phyloP scores from a whole-genome alignment of 345 rosid species.

The Aethionema arabicum region DNA sequence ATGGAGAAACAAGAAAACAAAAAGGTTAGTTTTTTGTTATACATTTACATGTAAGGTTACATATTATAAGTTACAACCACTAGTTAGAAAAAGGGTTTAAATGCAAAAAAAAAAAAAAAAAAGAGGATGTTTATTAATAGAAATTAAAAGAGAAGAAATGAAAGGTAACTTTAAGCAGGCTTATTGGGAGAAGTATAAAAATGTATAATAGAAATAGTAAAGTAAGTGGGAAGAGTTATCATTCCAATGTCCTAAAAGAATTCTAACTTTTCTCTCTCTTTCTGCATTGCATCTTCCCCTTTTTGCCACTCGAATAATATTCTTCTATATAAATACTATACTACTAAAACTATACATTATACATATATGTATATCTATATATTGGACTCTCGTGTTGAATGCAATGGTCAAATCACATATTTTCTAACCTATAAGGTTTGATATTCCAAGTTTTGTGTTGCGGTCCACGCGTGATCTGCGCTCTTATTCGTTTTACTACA shows the following conservation, averaged over 20 bases:
- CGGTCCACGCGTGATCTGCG: constrained; percentile 34
- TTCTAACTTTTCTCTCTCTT: constrained; percentile 39
- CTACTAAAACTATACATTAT: constrained; percentile 20
- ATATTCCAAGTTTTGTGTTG: constrained; percentile 29
- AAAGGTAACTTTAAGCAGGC: constrained; percentile 39
- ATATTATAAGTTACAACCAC: no score
- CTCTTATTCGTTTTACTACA: background rate
- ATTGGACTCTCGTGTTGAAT: constrained; percentile 24
- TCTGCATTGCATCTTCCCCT: constrained; percentile 45
- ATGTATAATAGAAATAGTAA: constrained; percentile 26
- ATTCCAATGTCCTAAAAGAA: constrained; percentile 35
- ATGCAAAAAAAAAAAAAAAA: no score
- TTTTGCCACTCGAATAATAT: constrained; percentile 38
- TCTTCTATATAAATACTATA: constrained; percentile 26
- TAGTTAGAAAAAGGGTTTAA: no score
- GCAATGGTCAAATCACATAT: constrained; percentile 30
- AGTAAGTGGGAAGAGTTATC: constrained; percentile 39
- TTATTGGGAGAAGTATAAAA: constrained; percentile 40
- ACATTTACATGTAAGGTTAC: no score
- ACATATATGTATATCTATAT: constrained; percentile 23
- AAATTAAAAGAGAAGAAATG: constrained; percentile 1
- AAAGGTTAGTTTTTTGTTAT: no score
- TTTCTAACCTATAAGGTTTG: constrained; percentile 9
- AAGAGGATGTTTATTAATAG: no score
- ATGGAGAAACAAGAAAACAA: no score